Base-by-base conservation (phyloP, 2,329 filamentous ascomycete genomes). In the Decorospora gaudefroyi region DNA sequence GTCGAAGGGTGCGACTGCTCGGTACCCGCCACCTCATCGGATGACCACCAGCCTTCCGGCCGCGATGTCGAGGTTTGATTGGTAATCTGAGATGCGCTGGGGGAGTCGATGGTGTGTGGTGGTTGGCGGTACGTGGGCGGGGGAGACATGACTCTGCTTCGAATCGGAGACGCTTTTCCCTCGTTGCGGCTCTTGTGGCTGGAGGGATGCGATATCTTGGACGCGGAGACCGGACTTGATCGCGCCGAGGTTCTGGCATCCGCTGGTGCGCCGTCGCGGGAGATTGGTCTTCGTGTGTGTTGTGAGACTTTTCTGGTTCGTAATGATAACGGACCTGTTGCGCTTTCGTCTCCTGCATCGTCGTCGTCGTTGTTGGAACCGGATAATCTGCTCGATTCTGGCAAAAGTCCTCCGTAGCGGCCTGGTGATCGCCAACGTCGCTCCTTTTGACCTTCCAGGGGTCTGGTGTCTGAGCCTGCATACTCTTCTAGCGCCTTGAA, bases 401-500 rank as follows among this genome's bases (percentile, higher is more conserved):
- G 55, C 2, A 68, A 51, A 4, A 64, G 59, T 13, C 59, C 57
- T 11, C 49, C 53, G 38, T 63, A 67, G 17, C 61, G 52, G 9
- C 52, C 61, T 16, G 65, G 64, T 3, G 64, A 67, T 13, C 61
- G 59, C 27, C 63, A 57, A 1, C 55, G 46, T 37, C 58, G 60
- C 16, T 61, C 51, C 18, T 62, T 63, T 8, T 52, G 44, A 8
- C 34, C 30, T 19, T 55, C 41, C 10, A 41, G 6, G 8, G 28
- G 13, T 12, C 16, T 17, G 15, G 6, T 15, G 1, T 49, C 49
- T n/a, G 40, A 39, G 21, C 46, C 49, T 6, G 75, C 68, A 53
- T 80, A 89, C 57, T 79, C 85, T 47, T 95, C 84, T 7, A 99
- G 76, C 0, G 93, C 91, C 58, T 95, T 86, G 53, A 96, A 91